These are phyloP conservation scores for Cordyceps javanica DNA, from an alignment of 2,329 filamentous ascomycete genomes.

Conservation along the genomic window DNA sequence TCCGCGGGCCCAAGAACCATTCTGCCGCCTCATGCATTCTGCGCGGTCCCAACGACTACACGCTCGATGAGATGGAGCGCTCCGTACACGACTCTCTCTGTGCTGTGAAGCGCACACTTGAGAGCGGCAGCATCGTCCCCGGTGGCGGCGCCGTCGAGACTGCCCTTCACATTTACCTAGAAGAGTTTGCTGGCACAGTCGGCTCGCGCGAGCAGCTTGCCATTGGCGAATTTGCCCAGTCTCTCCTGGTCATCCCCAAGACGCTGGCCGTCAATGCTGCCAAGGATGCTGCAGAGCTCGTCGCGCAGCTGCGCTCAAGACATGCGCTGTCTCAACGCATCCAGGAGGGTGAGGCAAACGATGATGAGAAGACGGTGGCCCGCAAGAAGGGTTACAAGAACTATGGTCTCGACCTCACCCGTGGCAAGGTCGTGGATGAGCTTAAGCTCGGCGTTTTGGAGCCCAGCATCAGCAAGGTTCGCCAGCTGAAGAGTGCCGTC, in stretches of 20 bases:
- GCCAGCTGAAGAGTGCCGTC: slow-evolving; percentile 96
- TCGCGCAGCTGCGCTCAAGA: slow-evolving; percentile 88
- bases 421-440: slow-evolving; percentile 87
- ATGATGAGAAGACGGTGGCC: slow-evolving; percentile 82
- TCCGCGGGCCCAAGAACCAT: slow-evolving; percentile 93
- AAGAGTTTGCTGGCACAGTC: slow-evolving; percentile 96
- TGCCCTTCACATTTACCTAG: slow-evolving; percentile 97
- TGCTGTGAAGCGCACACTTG: slow-evolving; percentile 92
- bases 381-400: slow-evolving; percentile 98
- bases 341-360: slow-evolving; percentile 73
- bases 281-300: slow-evolving; percentile 91
- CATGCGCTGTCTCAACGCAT: slow-evolving; percentile 93
- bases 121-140: slow-evolving; percentile 94
- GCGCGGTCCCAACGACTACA: slow-evolving; percentile 91
- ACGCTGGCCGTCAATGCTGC: slow-evolving; percentile 95
- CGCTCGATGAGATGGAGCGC: slow-evolving; percentile 97
- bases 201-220: slow-evolving; percentile 95
- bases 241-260: slow-evolving; percentile 90
- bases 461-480: slow-evolving; percentile 96
- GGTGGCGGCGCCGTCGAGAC: slow-evolving; percentile 96
- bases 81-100: slow-evolving; percentile 96
- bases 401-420: slow-evolving; percentile 86
- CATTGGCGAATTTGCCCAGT: slow-evolving; percentile 94
- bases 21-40: slow-evolving; percentile 94
- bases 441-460: slow-evolving; percentile 93